Evolutionary conservation across 2,329 filamentous ascomycete species (phyloP).

Genomic region (Endocalyx cinctus): DNA sequence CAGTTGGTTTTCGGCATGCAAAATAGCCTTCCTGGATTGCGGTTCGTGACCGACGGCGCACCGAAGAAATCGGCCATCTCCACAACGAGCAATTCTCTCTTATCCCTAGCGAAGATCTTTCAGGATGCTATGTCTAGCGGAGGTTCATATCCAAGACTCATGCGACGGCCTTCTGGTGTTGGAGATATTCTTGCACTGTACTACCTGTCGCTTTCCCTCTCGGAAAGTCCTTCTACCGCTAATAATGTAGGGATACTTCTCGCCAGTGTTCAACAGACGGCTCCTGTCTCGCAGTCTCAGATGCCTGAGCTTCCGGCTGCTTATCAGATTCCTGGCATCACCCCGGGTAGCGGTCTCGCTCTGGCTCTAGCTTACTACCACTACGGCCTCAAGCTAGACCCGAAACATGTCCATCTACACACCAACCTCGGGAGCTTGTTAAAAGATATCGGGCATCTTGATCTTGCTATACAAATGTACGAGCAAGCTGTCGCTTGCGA

Average conservation of each 20-base stretch:
- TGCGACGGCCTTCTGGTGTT: conserved; percentile 68
- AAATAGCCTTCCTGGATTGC: conserved; percentile 75
- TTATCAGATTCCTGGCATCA: conserved; percentile 67
- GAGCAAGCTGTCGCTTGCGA: conserved; percentile 91
- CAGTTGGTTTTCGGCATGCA: conserved; percentile 73
- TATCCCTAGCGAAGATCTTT: conserved; percentile 95
- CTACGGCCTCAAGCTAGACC: conserved; percentile 82
- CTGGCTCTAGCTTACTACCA: conserved; percentile 92
- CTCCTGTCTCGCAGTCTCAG: conserved; percentile 29
- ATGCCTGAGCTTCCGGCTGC: conserved; percentile 27
- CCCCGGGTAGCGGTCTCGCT: conserved; percentile 80
- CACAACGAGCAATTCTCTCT: conserved; percentile 89
- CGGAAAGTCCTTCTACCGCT: conserved; percentile 93
- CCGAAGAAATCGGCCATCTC: conserved; percentile 77
- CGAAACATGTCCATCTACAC: conserved; percentile 89
- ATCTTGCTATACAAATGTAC: conserved; percentile 93
- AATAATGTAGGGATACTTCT: conserved; percentile 97
- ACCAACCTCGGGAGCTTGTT: conserved; percentile 93
- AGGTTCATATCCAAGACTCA: conserved; percentile 47
- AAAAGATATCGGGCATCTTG: conserved; percentile 92
- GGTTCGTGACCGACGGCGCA: conserved; percentile 64
- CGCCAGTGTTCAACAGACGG: conserved; percentile 80
- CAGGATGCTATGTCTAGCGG: conserved; percentile 89
- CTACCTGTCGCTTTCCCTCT: conserved; percentile 88
- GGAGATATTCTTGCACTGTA: conserved; percentile 92